phyloP scores from a whole-genome alignment of 805 yeast genomes.

The Yamadazyma insecticola region DNA sequence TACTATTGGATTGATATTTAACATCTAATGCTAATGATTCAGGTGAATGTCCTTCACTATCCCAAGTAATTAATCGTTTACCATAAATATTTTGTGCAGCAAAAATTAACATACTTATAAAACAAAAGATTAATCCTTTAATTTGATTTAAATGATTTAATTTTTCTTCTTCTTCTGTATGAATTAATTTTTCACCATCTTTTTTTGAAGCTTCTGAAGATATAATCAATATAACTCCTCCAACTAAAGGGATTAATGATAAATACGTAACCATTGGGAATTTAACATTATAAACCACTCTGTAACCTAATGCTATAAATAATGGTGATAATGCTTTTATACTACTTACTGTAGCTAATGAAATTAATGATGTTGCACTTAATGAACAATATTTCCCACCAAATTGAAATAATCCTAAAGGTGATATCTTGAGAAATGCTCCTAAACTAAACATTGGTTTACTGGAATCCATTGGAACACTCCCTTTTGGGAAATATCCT shows the following conservation, averaged over 20 bases:
- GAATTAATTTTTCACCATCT: conserved; percentile 5
- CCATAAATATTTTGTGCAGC: conserved; percentile 86
- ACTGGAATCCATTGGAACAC: conserved; percentile 40
- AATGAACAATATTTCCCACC: conserved; percentile 59
- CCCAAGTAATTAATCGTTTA: conserved; percentile 68
- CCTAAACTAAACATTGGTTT: conserved; percentile 19
- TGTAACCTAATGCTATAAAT: conserved; percentile 53
- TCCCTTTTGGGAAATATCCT: conserved; percentile 47
- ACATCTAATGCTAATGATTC: conserved; percentile 19
- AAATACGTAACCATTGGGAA: conserved; percentile 49
- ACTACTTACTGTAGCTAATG: conserved; percentile 67
- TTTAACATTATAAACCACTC: conserved; percentile 44
- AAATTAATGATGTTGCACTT: conserved; percentile 60
- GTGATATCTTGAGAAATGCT: conserved; percentile 46
- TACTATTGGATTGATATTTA: neutral
- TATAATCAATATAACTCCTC: conserved; percentile 52
- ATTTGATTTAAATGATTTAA: conserved; percentile 24
- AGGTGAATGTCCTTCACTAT: conserved; percentile 21
- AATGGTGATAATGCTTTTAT: conserved; percentile 66
- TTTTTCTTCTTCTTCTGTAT: conserved; percentile 2
- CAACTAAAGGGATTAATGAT: conserved; percentile 47
- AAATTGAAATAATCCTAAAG: conserved; percentile 64
- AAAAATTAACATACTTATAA: conserved; percentile 65
- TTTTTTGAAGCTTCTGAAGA: conserved; percentile 19
- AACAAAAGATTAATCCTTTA: conserved; percentile 65